These are phyloP conservation scores for Phytopythium boreale DNA, from an alignment of 352 stramenopile species.

Conservation along the genomic window DNA sequence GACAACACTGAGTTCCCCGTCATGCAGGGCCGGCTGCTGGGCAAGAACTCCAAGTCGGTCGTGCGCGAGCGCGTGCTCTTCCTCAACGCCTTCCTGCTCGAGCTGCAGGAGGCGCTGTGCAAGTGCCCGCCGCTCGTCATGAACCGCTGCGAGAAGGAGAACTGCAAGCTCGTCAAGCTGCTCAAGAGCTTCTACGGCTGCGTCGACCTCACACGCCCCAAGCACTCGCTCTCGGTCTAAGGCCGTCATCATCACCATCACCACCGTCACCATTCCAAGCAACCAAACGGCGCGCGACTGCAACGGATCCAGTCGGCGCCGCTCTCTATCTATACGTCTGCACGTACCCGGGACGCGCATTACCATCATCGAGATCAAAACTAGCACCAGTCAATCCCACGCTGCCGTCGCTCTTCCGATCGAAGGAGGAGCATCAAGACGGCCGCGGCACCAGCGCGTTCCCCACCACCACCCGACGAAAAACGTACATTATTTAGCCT, in stretches of 20 bases:
- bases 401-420: constrained; percentile 23
- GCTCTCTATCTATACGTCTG: constrained; percentile 4
- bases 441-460: constrained; percentile 2
- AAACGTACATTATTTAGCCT: constrained; percentile 7
- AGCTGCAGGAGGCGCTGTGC: constrained; percentile 70
- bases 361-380: neutral
- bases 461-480: neutral
- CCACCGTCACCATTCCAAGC: neutral
- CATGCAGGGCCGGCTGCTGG: constrained; percentile 63
- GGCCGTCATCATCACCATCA: neutral
- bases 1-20: constrained; percentile 70
- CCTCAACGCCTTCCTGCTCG: constrained; percentile 77
- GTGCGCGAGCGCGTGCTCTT: constrained; percentile 76
- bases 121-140: constrained; percentile 77
- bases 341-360: neutral
- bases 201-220: constrained; percentile 36
- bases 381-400: neutral
- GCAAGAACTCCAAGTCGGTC: constrained; percentile 81
- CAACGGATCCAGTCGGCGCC: neutral
- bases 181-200: constrained; percentile 87
- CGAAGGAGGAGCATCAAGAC: constrained; percentile 20
- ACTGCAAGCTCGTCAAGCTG: constrained; percentile 81
- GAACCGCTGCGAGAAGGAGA: constrained; percentile 71
- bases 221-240: constrained; percentile 53
- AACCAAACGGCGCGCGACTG: neutral